phyloP scores from a whole-genome alignment of 768 basidiomycete species.

The Pisolithus orientalis region DNA sequence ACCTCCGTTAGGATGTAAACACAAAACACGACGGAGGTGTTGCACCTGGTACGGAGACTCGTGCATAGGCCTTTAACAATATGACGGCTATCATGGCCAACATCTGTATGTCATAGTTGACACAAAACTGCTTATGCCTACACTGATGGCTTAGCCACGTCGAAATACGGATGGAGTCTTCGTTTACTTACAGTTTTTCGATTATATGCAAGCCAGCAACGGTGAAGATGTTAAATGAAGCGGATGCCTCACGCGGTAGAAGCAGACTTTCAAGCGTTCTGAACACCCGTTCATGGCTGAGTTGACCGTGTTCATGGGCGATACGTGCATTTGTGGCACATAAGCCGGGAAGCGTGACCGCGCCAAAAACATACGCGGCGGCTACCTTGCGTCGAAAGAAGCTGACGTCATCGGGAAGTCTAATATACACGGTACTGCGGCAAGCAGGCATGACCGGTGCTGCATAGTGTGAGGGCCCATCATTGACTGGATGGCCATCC shows the following conservation, averaged over 20 bases:
- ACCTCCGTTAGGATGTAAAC: neutral
- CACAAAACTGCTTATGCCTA: conserved; percentile 40
- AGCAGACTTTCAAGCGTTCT: conserved; percentile 48
- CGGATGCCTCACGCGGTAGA: conserved; percentile 13
- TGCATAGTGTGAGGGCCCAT: conserved; percentile 23
- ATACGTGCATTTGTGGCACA: conserved; percentile 56
- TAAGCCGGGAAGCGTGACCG: conserved; percentile 35
- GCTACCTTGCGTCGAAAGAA: conserved; percentile 52
- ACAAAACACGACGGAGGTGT: neutral
- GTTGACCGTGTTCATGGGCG: conserved; percentile 54
- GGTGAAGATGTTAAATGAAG: conserved; percentile 22
- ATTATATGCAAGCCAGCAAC: conserved; percentile 34
- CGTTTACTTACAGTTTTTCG: conserved; percentile 40
- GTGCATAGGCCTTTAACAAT: conserved; percentile 44
- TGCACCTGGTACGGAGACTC: conserved; percentile 12
- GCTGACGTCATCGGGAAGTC: conserved; percentile 41
- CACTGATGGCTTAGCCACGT: neutral
- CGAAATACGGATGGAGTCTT: neutral
- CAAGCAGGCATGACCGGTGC: conserved; percentile 35
- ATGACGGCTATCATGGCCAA: conserved; percentile 69
- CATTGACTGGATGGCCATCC: neutral
- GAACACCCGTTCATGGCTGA: conserved; percentile 69
- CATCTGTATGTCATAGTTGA: conserved; percentile 69
- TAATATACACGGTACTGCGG: conserved; percentile 56
- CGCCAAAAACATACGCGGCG: conserved; percentile 51